phyloP scores from a whole-genome alignment of 768 basidiomycete genomes.

The Austroboletus eburneus region DNA sequence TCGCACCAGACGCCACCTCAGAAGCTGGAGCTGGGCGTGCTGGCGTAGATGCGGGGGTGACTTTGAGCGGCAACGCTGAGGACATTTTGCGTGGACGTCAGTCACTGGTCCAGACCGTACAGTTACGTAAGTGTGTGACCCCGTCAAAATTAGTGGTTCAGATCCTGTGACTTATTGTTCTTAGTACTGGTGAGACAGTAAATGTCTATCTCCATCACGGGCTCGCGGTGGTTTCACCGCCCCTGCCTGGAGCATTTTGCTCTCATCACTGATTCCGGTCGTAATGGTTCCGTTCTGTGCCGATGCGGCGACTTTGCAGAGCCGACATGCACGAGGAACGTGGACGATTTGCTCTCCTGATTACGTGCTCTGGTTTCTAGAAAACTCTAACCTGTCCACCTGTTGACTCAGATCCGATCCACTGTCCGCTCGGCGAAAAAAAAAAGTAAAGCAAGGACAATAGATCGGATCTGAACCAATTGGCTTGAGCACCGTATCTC shows the following conservation, averaged over 20 bases:
- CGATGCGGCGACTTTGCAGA: slow-evolving; percentile 25
- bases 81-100: slow-evolving; percentile 33
- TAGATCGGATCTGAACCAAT: slow-evolving; percentile 17
- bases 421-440: slow-evolving; percentile 4
- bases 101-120: too few relatives aligned
- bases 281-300: slow-evolving; percentile 3
- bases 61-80: slow-evolving; percentile 66
- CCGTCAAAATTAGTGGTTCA: too few relatives aligned
- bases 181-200: neutral
- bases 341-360: slow-evolving; percentile 8
- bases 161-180: slow-evolving; percentile 5
- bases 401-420: slow-evolving; percentile 10
- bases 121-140: too few relatives aligned
- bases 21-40: slow-evolving; percentile 33
- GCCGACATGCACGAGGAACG: slow-evolving; percentile 1
- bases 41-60: slow-evolving; percentile 51
- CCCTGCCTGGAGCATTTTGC: too few relatives aligned
- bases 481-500: neutral
- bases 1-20: slow-evolving; percentile 19
- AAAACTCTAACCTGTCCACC: too few relatives aligned
- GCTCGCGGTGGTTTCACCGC: too few relatives aligned
- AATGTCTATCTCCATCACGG: too few relatives aligned
- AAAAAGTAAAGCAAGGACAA: slow-evolving; percentile 4
- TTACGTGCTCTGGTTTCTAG: too few relatives aligned
- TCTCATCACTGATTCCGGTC: too few relatives aligned